Evolutionary conservation across 768 basidiomycete genomes (phyloP), one percentile per base, ranked within the genome.

Genomic region (Tremella mesenterica): DNA sequence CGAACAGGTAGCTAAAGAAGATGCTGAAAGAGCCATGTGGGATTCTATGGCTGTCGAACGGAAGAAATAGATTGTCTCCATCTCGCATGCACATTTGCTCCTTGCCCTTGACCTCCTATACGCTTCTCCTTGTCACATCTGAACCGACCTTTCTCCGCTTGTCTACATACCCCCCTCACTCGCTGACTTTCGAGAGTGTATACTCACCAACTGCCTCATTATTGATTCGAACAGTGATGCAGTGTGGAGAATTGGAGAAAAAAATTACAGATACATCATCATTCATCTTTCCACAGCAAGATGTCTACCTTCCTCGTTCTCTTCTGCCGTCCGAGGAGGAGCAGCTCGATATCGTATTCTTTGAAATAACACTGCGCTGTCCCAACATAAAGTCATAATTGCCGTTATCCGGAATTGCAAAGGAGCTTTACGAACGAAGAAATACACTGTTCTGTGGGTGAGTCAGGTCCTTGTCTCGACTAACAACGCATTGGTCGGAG

Each of bases 11-110:
- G 76, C 76, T 63, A 79, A 78, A 59, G 92, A 96, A 76, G 79
- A 85, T 34, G 73, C 76, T 26, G 93, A 96, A 78, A 81, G 90
- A 64, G 71, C 64, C 29, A 77, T 78, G 53, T 95, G 88, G 88
- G 91, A 97, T 77, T 83, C 77, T 54, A 75, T 87, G 71, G 76
- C 77, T 21, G 82, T 93, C 43, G 76, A 79, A 69, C 80, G 81
- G 76, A 85, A 83, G 53, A 61, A 58, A 51, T 52, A 54, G 46
- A 48, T 48, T 44, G 54, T 58, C 48, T 51, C 55, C 50, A 21
- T n/a, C n/a, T n/a, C n/a, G n/a, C n/a, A n/a, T n/a, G n/a, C n/a
- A n/a, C n/a, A n/a, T n/a, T n/a, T n/a, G n/a, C n/a, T n/a, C n/a
- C n/a, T n/a, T n/a, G n/a, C n/a, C n/a, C n/a, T n/a, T n/a, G n/a